Base-by-base conservation (phyloP, 164 flowering plant species). In the Magnolia sinica region DNA sequence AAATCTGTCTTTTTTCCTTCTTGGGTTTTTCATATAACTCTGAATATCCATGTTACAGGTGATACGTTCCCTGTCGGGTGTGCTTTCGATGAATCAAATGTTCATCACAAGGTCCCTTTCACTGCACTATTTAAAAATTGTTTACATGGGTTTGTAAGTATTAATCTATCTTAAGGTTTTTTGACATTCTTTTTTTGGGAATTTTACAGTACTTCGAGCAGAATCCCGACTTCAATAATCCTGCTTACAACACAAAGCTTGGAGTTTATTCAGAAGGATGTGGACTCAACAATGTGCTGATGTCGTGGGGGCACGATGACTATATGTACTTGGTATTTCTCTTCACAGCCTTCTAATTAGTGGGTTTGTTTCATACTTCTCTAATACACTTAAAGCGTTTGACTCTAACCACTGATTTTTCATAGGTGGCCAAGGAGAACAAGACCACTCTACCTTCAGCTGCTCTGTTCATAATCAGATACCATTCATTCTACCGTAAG, bases 31-130 rank as follows among this genome's bases (percentile, higher is more conserved):
- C 50, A 72, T 6, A 50, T 77, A 31, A 37, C 66, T 73, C 1
- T 72, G 7, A 16, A 3, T 23, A 58, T 49, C 7, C 37, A 77
- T 74, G 14, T 77, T 76, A 23, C 79, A 87, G 94, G 94, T n/a
- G 97, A 92, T 71, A 92, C 92, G n/a, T 89, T 76, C 72, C 97
- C 97, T 4, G 82, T 92, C 50, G 97, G 97, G 1, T 92, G 97
- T 72, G 89, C 92, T 20, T 92, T 88, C 29, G 89, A 91, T 50
- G 87, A 88, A 75, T 81, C 93, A 24, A 91, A 83, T 52, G 86
- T 92, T 69, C 93, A 92, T 78, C 80, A 86, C 86, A 86, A 91
- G 95, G 93, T 91, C 19, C 19, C 13, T 19, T 16, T 75, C 45
- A 22, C 4, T 52, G 8, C 20, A 22, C 3, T 37, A 37, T 5